A percentile compares a stretch with the other conserved stretches of the same genome.
Evolutionary conservation across 2,329 filamentous ascomycete species (phyloP).

Genomic region (Pochonia chlamydosporia): DNA sequence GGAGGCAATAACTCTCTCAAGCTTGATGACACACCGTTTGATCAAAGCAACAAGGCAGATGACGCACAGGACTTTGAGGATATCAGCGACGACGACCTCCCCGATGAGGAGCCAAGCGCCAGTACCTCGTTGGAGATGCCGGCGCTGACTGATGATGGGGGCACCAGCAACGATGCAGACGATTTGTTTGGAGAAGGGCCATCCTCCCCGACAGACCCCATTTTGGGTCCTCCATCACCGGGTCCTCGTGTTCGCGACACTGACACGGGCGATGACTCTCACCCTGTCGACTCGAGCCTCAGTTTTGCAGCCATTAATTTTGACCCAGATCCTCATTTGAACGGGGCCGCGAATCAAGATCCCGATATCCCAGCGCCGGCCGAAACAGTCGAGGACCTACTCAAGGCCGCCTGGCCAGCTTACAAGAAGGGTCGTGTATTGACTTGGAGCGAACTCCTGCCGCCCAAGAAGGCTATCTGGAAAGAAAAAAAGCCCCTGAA

Average conservation of each 20-base stretch:
- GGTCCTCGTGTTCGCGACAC: slow-evolving; percentile 35
- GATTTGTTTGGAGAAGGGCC: slow-evolving; percentile 64
- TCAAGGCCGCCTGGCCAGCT: slow-evolving; percentile 74
- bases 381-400: slow-evolving; percentile 67
- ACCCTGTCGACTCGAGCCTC: slow-evolving; percentile 23
- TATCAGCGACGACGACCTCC: slow-evolving; percentile 85
- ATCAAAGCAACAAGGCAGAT: slow-evolving; percentile 75
- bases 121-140: slow-evolving; percentile 42
- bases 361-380: slow-evolving; percentile 61
- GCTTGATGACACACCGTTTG: slow-evolving; percentile 44
- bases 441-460: slow-evolving; percentile 76
- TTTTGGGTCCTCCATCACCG: slow-evolving; percentile 38
- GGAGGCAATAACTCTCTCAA: slow-evolving; percentile 32
- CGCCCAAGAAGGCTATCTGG: slow-evolving; percentile 72
- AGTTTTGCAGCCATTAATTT: slow-evolving; percentile 41
- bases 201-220: slow-evolving; percentile 40
- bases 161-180: slow-evolving; percentile 54
- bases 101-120: slow-evolving; percentile 61
- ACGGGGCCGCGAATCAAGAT: slow-evolving; percentile 49
- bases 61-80: slow-evolving; percentile 89
- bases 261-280: slow-evolving; percentile 28
- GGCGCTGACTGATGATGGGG: slow-evolving; percentile 53
- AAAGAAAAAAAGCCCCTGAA: slow-evolving; percentile 73
- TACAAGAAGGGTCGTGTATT: slow-evolving; percentile 72
- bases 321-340: slow-evolving; percentile 37